These are phyloP conservation scores for Solanum appendiculatum DNA, from an alignment of 257 asterid species.

Conservation along the genomic window DNA sequence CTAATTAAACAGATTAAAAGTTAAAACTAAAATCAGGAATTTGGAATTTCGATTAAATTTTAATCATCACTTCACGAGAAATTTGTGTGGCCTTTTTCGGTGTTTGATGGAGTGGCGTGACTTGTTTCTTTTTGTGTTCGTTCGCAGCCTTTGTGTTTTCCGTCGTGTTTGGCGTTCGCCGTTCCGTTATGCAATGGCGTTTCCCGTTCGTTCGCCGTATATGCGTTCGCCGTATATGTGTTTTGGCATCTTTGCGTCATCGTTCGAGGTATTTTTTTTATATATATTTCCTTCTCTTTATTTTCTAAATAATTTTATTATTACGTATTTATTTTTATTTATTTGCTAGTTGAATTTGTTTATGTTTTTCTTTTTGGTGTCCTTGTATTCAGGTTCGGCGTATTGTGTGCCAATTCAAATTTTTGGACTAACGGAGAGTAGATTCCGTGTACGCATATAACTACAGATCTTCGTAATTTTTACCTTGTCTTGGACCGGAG, in stretches of 20 bases:
- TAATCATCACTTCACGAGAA: background rate
- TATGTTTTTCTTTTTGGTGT: background rate
- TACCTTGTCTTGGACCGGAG: background rate
- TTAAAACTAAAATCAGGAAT: background rate
- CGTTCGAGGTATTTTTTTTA: slow-evolving; percentile 14
- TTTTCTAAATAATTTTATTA: background rate
- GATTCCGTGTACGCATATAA: background rate
- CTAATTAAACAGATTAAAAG: background rate
- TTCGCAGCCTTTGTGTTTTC: background rate
- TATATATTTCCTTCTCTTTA: background rate
- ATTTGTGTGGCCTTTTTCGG: background rate
- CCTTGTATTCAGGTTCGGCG: background rate
- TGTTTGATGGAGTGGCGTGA: background rate
- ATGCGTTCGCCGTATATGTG: slow-evolving; percentile 2
- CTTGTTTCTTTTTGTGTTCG: background rate
- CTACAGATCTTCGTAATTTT: background rate
- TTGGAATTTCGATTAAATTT: background rate
- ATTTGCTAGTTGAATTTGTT: background rate
- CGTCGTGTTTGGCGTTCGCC: background rate
- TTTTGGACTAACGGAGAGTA: background rate
- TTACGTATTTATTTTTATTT: background rate
- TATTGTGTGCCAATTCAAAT: background rate
- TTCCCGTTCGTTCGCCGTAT: background rate
- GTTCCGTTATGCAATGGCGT: background rate
- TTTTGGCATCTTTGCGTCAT: background rate